Percentiles rank a stretch among this genome's conserved stretches.
phyloP scores from a whole-genome alignment of 1,284 basidiomycete species.

The Cryptococcus sp. region DNA sequence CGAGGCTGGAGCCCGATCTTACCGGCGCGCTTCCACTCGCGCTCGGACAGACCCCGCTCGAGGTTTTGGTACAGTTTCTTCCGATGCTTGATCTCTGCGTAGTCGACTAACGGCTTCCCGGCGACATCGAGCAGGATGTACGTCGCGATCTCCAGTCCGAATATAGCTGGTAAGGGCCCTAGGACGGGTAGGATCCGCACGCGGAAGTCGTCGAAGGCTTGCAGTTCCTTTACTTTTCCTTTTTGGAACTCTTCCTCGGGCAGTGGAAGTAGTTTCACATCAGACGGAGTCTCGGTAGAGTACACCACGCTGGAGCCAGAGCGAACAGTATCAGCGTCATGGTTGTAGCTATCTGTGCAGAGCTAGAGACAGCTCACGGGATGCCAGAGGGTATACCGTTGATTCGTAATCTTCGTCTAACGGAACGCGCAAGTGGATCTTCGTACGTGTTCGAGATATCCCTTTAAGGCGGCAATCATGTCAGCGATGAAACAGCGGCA shows the following conservation, averaged over 20 bases:
- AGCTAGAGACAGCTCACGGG: constrained; percentile 55
- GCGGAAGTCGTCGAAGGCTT: constrained; percentile 90
- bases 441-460: constrained; percentile 93
- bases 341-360: too few species aligned
- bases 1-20: constrained; percentile 22
- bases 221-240: constrained; percentile 86
- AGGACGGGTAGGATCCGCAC: constrained; percentile 57
- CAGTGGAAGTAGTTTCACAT: constrained; percentile 85
- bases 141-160: constrained; percentile 83
- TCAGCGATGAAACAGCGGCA: too few species aligned
- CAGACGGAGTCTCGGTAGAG: constrained; percentile 85
- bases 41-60: constrained; percentile 69
- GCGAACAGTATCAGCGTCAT: too few species aligned
- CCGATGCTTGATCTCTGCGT: constrained; percentile 78
- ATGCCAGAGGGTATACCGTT: constrained; percentile 73
- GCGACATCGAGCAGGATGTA: constrained; percentile 83
- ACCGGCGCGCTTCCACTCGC: constrained; percentile 43
- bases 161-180: constrained; percentile 80
- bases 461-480: constrained; percentile 47
- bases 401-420: constrained; percentile 75
- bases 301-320: constrained; percentile 72
- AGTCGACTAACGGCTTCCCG: constrained; percentile 76
- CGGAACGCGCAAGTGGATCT: constrained; percentile 90
- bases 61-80: constrained; percentile 82
- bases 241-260: constrained; percentile 90